phyloP scores from a whole-genome alignment of 2,329 filamentous ascomycete species.

The Cladobotryum protrusum region DNA sequence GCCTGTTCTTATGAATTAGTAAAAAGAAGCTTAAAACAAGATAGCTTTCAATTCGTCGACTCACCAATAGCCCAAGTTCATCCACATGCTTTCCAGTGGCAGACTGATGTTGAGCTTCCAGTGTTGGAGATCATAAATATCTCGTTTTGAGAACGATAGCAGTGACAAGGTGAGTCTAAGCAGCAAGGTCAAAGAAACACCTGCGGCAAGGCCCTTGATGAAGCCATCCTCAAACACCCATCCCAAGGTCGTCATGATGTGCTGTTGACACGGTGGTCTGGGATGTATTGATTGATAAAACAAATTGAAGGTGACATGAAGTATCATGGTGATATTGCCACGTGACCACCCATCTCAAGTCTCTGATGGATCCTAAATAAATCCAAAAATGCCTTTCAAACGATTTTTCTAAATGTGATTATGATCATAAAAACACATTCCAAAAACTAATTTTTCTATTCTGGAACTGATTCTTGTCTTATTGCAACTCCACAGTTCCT shows the following conservation, averaged over 20 bases:
- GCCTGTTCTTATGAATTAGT: constrained; percentile 19
- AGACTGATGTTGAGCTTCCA: constrained; percentile 47
- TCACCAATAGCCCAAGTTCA: constrained; percentile 58
- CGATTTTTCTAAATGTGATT: no score
- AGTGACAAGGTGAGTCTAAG: constrained; percentile 5
- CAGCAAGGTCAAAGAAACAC: neutral
- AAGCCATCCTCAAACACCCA: neutral
- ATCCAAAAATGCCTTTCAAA: neutral
- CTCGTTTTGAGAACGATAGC: constrained; percentile 20
- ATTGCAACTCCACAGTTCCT: neutral
- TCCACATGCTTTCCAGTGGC: constrained; percentile 50
- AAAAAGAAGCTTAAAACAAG: neutral
- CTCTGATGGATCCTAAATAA: neutral
- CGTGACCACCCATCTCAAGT: neutral
- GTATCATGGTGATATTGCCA: neutral
- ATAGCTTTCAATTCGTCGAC: constrained; percentile 15
- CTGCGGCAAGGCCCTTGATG: neutral
- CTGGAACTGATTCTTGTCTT: neutral
- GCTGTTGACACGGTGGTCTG: no score
- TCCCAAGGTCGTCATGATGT: no score
- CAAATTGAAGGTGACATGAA: neutral
- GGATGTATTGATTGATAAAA: neutral
- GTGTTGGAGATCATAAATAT: constrained; percentile 47
- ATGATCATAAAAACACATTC: no score
- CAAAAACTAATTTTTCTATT: no score